These are phyloP conservation scores for Lonicera japonica DNA, from an alignment of 129 eudicot species.

Conservation along the genomic window DNA sequence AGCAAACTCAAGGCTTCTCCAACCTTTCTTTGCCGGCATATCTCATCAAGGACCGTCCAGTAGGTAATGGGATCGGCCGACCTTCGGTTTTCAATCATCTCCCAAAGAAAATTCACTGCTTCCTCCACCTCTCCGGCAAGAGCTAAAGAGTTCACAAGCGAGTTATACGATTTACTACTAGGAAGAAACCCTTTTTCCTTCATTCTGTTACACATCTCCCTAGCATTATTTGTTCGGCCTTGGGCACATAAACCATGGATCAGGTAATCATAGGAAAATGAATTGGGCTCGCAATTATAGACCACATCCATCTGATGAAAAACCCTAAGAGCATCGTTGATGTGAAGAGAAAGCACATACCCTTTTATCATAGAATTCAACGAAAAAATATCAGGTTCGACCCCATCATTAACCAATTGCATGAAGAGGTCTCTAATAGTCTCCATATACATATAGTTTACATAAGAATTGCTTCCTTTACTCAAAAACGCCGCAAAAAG, in stretches of 20 bases:
- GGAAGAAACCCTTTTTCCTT: conserved; percentile 74
- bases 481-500: conserved; percentile 71
- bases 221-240: conserved; percentile 79
- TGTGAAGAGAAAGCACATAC: conserved; percentile 73
- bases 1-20: conserved; percentile 56
- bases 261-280: conserved; percentile 68
- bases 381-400: conserved; percentile 72
- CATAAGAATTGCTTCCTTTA: conserved; percentile 51
- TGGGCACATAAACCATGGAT: conserved; percentile 86
- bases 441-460: conserved; percentile 80
- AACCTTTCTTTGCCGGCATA: conserved; percentile 30
- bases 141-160: conserved; percentile 70
- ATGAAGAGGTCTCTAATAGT: conserved; percentile 65
- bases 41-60: conserved; percentile 65
- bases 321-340: conserved; percentile 77
- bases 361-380: conserved; percentile 87
- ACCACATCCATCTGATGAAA: conserved; percentile 94
- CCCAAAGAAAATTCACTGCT: conserved; percentile 63
- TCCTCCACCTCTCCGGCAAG: conserved; percentile 70
- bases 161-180: conserved; percentile 73
- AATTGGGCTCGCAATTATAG: conserved; percentile 57
- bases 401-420: conserved; percentile 80
- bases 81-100: conserved; percentile 50
- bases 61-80: conserved; percentile 58
- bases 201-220: conserved; percentile 65